Conservation (phyloP, 768 basidiomycete species). For the Leccinum truebloodii region DNA sequence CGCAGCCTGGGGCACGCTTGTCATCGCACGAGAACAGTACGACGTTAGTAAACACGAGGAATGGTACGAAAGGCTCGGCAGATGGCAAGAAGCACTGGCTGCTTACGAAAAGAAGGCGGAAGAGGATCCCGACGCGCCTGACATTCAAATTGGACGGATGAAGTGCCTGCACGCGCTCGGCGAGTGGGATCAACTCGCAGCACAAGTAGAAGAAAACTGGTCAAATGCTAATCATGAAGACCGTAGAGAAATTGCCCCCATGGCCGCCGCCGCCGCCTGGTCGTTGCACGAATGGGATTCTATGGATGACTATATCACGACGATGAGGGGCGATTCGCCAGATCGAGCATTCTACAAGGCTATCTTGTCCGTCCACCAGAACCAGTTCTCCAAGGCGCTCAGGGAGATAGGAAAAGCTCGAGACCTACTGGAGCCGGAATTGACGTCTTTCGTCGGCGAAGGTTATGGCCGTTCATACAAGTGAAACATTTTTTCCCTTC, state of each 20-base stretch:
- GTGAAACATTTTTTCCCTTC: constrained; percentile 46
- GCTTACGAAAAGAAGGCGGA: constrained; percentile 81
- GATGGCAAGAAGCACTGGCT: constrained; percentile 91
- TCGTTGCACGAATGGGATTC: constrained; percentile 95
- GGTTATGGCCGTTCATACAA: constrained; percentile 97
- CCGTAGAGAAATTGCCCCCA: constrained; percentile 88
- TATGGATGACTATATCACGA: constrained; percentile 96
- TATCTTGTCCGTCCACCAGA: constrained; percentile 93
- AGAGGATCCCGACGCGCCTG: constrained; percentile 73
- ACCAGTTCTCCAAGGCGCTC: constrained; percentile 90
- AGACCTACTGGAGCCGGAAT: constrained; percentile 87
- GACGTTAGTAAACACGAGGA: constrained; percentile 93
- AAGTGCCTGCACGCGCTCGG: constrained; percentile 96
- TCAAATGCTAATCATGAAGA: constrained; percentile 78
- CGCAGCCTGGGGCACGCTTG: constrained; percentile 95
- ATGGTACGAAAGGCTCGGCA: constrained; percentile 96
- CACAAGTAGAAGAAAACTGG: constrained; percentile 89
- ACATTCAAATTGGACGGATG: constrained; percentile 86
- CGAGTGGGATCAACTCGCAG: constrained; percentile 92
- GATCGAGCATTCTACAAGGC: constrained; percentile 96
- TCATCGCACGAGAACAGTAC: constrained; percentile 86
- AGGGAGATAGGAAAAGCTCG: constrained; percentile 90
- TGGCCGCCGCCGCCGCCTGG: constrained; percentile 98
- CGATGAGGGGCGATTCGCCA: constrained; percentile 90
- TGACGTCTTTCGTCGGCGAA: constrained; percentile 90